These are phyloP conservation scores for Colletotrichum aenigma DNA, from an alignment of 2,329 filamentous ascomycete genomes.

Conservation along the genomic window DNA sequence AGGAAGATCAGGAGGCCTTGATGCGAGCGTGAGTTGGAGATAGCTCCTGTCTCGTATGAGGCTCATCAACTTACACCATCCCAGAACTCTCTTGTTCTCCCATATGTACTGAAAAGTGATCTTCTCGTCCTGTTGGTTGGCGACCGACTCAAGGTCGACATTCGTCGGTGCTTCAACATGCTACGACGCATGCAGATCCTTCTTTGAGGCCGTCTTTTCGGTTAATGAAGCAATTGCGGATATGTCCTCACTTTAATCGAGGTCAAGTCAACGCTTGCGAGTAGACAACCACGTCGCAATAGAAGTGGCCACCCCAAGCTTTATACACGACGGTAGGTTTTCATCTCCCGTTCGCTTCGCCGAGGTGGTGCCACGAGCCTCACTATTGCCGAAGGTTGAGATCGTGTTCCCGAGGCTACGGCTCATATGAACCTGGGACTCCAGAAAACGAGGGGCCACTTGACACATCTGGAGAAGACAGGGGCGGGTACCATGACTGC, in stretches of 20 bases:
- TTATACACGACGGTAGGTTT: not conserved
- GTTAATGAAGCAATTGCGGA: not conserved
- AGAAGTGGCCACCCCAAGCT: not conserved
- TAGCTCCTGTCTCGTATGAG: not conserved
- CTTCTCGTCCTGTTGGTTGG: not conserved
- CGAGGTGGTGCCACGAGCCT: not conserved
- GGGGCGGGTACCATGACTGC: not conserved
- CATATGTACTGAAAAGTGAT: not conserved
- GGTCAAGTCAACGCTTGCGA: not conserved
- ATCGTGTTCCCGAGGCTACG: not conserved
- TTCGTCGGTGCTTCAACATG: not conserved
- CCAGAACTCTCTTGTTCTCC: conserved; percentile 2
- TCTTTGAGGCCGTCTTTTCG: not conserved
- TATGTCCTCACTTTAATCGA: not conserved
- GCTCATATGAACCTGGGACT: not conserved
- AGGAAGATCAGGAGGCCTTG: conserved; percentile 12
- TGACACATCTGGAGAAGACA: not conserved
- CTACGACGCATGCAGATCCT: not conserved
- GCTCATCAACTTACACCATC: not conserved
- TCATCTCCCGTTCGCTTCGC: not conserved
- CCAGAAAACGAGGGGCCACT: not conserved
- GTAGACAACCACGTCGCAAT: not conserved
- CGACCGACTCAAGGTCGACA: not conserved
- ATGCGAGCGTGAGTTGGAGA: not conserved
- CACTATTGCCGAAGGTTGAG: not conserved